Conservation (phyloP, 306 rosid genomes). For the Prosopis cineraria region DNA sequence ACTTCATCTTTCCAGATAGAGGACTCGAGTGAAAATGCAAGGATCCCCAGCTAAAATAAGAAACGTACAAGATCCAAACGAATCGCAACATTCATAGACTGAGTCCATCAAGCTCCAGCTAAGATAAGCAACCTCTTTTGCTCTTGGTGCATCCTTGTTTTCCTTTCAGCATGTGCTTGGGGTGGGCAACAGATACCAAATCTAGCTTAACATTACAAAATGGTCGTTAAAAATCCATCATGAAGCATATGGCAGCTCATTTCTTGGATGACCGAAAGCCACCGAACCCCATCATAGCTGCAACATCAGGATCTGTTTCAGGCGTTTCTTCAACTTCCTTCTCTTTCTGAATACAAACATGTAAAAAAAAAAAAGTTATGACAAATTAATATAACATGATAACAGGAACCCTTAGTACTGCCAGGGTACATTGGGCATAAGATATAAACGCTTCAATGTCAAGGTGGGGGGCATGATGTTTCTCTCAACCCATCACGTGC, state of each 20-base stretch:
- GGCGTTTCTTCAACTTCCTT: conserved; percentile 74
- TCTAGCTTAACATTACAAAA: conserved; percentile 35
- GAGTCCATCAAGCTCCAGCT: conserved; percentile 21
- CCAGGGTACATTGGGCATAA: neutral
- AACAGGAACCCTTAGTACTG: neutral
- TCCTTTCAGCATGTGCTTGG: conserved; percentile 18
- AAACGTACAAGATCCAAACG: conserved; percentile 39
- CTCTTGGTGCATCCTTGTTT: neutral
- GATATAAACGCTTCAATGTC: neutral
- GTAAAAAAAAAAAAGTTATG: neutral
- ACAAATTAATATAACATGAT: neutral
- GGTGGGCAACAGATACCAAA: conserved; percentile 14
- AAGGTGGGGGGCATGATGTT: neutral
- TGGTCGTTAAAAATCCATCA: conserved; percentile 28
- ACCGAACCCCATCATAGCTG: conserved; percentile 98
- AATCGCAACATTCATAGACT: conserved; percentile 6
- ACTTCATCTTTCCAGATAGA: neutral
- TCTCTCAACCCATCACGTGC: neutral
- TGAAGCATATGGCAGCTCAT: conserved; percentile 37
- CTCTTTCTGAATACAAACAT: conserved; percentile 63
- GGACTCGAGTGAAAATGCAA: neutral
- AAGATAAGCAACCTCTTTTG: neutral
- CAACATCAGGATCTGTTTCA: conserved; percentile 89
- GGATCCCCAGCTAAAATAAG: conserved; percentile 27
- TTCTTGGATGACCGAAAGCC: conserved; percentile 88